phyloP scores from a whole-genome alignment of 306 rosid genomes.

The Abrus precatorius region DNA sequence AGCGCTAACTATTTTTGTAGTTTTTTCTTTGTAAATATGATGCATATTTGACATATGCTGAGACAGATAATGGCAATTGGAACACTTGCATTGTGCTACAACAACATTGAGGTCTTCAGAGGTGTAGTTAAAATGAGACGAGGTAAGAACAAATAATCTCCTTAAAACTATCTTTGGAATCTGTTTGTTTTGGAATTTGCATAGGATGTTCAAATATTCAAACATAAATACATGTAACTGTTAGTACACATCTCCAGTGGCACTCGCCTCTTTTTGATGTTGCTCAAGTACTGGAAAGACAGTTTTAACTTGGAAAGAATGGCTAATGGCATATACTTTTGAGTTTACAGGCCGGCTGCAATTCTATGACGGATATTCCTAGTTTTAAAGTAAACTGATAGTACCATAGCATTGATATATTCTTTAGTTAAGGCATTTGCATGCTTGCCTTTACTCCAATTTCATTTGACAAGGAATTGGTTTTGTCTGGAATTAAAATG shows the following conservation, averaged over 20 bases:
- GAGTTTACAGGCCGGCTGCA: conserved; percentile 20
- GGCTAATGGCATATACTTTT: conserved; percentile 5
- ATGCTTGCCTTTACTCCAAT: conserved; percentile 21
- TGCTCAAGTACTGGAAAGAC: conserved; percentile 18
- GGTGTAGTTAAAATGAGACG: conserved; percentile 99
- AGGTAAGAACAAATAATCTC: conserved; percentile 66
- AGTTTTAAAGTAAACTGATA: conserved; percentile 24
- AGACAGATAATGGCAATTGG: conserved; percentile 96
- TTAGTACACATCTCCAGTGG: conserved; percentile 13
- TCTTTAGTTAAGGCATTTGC: conserved; percentile 15
- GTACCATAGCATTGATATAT: conserved; percentile 27
- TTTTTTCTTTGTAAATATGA: conserved; percentile 20
- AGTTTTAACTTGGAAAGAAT: conserved; percentile 1
- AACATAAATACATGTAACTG: conserved; percentile 27
- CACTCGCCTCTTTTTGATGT: conserved; percentile 31
- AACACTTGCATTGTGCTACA: conserved; percentile 90
- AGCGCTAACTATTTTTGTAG: conserved; percentile 11
- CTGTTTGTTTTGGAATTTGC: neutral
- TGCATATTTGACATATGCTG: conserved; percentile 47
- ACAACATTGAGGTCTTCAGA: conserved; percentile 89
- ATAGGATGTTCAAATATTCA: conserved; percentile 34
- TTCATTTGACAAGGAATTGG: conserved; percentile 16
- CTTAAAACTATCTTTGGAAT: conserved; percentile 8
- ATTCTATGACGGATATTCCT: conserved; percentile 25
- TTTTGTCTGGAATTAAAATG: conserved; percentile 26